These are phyloP conservation scores for Trichoderma simmonsii DNA, from an alignment of 2,329 filamentous ascomycete genomes.

Conservation along the genomic window DNA sequence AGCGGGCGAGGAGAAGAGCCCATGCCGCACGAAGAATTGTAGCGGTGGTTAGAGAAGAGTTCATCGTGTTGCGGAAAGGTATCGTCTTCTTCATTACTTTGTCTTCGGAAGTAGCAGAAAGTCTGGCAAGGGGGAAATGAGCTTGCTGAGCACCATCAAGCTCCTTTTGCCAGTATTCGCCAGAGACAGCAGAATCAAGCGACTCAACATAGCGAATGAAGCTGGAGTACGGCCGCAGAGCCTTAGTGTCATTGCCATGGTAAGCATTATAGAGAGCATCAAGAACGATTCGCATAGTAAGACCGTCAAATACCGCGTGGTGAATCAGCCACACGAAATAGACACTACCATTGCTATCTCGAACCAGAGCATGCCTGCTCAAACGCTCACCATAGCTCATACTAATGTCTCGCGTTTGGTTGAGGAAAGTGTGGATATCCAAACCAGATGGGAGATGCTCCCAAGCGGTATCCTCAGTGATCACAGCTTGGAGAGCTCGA, in stretches of 20 bases:
- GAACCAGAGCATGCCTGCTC: constrained; percentile 10
- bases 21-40: constrained; percentile 17
- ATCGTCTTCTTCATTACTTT: constrained; percentile 19
- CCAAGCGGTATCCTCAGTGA: not conserved
- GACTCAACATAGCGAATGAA: constrained; percentile 15
- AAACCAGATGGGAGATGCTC: not conserved
- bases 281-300: constrained; percentile 7
- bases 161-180: constrained; percentile 21
- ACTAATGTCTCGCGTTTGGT: not conserved
- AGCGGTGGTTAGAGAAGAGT: not conserved
- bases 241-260: not conserved
- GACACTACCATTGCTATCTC: not conserved
- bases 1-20: constrained; percentile 16
- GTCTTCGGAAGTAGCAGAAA: constrained; percentile 6
- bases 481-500: constrained; percentile 6
- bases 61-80: constrained; percentile 17
- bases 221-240: not conserved
- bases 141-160: constrained; percentile 19
- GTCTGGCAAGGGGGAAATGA: not conserved
- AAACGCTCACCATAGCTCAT: constrained; percentile 15
- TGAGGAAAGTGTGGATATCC: constrained; percentile 2
- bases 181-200: not conserved
- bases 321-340: constrained; percentile 17
- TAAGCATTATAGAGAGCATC: constrained; percentile 5
- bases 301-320: constrained; percentile 16